Evolutionary conservation across 768 basidiomycete genomes (phyloP), one percentile per base, ranked within the genome.

Genomic region (Boletellus emodensis): DNA sequence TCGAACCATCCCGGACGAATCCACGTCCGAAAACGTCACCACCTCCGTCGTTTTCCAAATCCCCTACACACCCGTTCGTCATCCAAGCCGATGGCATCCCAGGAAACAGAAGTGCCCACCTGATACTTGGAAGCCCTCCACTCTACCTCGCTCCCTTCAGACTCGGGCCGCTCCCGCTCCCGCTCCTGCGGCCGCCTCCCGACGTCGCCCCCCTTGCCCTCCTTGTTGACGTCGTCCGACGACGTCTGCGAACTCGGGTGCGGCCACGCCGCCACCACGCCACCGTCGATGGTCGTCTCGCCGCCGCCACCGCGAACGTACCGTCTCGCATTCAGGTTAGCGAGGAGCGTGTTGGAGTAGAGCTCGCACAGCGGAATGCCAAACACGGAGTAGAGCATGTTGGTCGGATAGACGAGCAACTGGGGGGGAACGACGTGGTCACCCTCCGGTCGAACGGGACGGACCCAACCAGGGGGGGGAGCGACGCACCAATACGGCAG

Each of bases 271-370:
- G n/a, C 2, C 1, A 6, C 30, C 30, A 10, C n/a, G 14, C 7
- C 28, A 3, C 20, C 30, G 13, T 32, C 18, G 6, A 26, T 17
- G 35, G 15, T 20, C 2, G 2, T 2, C 32, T 33, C 45, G 24
- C 24, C 48, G 1, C 48, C 3, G 35, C 28, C 45, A 18, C 30
- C 50, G 1, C 48, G 48, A 11, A 58, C 8, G 10, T 60, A 58
- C 0, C 5, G 4, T 40, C 59, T 51, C 0, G 32, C 48, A 3
- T 60, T 57, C 43, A 61, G 18, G 43, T 58, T 51, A 24, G 55
- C 55, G 9, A 61, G 59, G 10, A 61, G 13, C 1, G 55, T 50
- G 36, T 60, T 61, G n/a, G 40, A 48, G 33, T 61, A 61, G 12
- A 54, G 1, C 28, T 51, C 34, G 22, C 46, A 38, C 4, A 61